phyloP scores from a whole-genome alignment of 768 basidiomycete genomes.

The Termitomyces sp. region DNA sequence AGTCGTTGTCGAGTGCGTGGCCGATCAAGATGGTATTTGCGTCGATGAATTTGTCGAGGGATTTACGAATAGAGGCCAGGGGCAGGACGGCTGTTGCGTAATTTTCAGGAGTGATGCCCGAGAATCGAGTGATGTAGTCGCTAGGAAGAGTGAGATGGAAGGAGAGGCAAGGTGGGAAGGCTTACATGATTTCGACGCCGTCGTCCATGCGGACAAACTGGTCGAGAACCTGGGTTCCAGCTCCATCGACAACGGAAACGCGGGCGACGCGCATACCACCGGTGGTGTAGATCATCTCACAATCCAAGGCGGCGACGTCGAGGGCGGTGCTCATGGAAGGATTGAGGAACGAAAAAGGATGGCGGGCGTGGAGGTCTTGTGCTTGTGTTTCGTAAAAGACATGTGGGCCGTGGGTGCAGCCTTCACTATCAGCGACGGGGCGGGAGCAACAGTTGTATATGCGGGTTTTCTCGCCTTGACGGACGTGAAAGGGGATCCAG shows the following conservation, averaged over 20 bases:
- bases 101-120: conserved; percentile 62
- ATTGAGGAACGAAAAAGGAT: conserved; percentile 56
- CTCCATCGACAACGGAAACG: conserved; percentile 81
- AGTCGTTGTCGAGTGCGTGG: conserved; percentile 89
- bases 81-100: conserved; percentile 60
- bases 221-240: conserved; percentile 74
- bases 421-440: conserved; percentile 48
- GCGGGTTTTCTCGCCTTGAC: conserved; percentile 62
- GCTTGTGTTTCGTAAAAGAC: conserved; percentile 81
- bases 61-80: conserved; percentile 57
- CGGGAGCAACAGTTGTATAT: conserved; percentile 78
- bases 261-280: conserved; percentile 89
- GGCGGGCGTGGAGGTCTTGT: conserved; percentile 63
- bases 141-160: conserved; percentile 29
- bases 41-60: conserved; percentile 68
- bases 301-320: conserved; percentile 87
- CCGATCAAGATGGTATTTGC: conserved; percentile 85
- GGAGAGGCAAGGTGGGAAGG: conserved; percentile 31
- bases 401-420: conserved; percentile 78
- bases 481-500: neutral
- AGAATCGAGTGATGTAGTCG: conserved; percentile 90
- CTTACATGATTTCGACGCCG: conserved; percentile 71
- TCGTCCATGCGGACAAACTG: conserved; percentile 78
- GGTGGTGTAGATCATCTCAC: conserved; percentile 96
- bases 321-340: conserved; percentile 28